Evolutionary conservation across 441 rosid genomes (phyloP), one percentile per base, ranked within the genome.

Genomic region (Corymbia citriodora): DNA sequence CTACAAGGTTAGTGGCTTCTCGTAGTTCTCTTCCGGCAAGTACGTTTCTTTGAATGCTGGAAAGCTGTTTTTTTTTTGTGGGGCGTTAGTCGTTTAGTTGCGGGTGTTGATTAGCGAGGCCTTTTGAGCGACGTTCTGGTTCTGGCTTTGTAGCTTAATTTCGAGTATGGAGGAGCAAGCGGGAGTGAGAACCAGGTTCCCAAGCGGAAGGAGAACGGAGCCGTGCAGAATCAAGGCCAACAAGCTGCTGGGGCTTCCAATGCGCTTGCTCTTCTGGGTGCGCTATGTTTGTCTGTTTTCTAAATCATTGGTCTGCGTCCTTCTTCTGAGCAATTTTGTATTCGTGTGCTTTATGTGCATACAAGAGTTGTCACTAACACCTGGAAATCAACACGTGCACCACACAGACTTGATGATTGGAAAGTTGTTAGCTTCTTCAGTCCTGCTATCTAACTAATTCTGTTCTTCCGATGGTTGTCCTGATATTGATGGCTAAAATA

Each of bases 261-360:
- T 92, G 93, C 89, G 90, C 99, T 98, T 85, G 95, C 99, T 53
- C 99, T 98, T 82, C 87, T 98, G 88, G 99, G 99, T 97, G 89
- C 61, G 40, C 29, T 33, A 83, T 79, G 8, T 61, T 48, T 55
- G 31, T 87, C n/a, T 87, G 85, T 25, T 54, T 49, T 19, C 54
- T 54, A 91, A 18, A 25, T 81, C 63, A 27, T 45, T 18, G 48
- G 11, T 36, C n/a, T 8, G 13, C 54, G 3, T 7, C 27, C 49
- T 50, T 61, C 31, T 36, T 45, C 9, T 21, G 9, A 7, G 65
- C 29, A 68, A 87, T n/a, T 65, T 18, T 45, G 57, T 50, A 36
- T 17, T 7, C 36, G 82, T 72, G 82, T 10, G 82, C 15, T 33
- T 36, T 72, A 5, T 72, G 49, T 72, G 3, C 82, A 1, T 79